Percentiles rank a stretch among this genome's conserved stretches.
Evolutionary conservation across 139 green algal species (phyloP).

Genomic region (Nannochloris sp.): DNA sequence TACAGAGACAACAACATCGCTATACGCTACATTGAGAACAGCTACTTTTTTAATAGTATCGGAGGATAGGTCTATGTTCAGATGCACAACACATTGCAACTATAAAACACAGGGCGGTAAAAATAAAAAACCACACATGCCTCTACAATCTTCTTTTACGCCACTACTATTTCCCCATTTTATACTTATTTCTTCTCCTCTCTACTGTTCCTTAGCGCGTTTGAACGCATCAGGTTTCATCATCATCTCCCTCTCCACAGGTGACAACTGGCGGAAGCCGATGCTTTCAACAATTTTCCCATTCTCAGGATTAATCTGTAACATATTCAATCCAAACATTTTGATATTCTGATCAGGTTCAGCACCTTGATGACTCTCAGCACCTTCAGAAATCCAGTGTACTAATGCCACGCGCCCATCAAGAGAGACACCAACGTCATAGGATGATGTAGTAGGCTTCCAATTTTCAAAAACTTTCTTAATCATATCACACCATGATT

Average conservation of each 20-base stretch:
- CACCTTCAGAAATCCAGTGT: neutral
- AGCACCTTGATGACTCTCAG: neutral
- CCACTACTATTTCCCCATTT: too few relatives aligned
- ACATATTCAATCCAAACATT: neutral
- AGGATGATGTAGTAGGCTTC: neutral
- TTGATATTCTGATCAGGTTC: neutral
- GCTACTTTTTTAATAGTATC: too few relatives aligned
- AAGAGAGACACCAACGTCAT: neutral
- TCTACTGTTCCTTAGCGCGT: too few relatives aligned
- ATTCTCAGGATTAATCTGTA: neutral
- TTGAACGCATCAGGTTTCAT: neutral
- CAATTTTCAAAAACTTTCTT: neutral
- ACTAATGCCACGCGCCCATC: neutral
- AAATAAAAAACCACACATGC: too few relatives aligned
- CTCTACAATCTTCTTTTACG: too few relatives aligned
- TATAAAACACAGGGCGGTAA: too few relatives aligned
- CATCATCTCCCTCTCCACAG: neutral
- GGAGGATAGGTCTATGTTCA: too few relatives aligned
- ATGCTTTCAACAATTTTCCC: neutral
- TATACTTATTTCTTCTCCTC: too few relatives aligned
- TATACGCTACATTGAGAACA: too few relatives aligned
- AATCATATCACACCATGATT: constrained; percentile 10
- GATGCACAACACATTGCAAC: too few relatives aligned
- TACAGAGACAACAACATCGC: too few relatives aligned
- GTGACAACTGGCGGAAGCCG: neutral